Evolutionary conservation across 2,329 filamentous ascomycete species (phyloP), one percentile per base, ranked within the genome.

Genomic region (Trichoderma citrinoviride): DNA sequence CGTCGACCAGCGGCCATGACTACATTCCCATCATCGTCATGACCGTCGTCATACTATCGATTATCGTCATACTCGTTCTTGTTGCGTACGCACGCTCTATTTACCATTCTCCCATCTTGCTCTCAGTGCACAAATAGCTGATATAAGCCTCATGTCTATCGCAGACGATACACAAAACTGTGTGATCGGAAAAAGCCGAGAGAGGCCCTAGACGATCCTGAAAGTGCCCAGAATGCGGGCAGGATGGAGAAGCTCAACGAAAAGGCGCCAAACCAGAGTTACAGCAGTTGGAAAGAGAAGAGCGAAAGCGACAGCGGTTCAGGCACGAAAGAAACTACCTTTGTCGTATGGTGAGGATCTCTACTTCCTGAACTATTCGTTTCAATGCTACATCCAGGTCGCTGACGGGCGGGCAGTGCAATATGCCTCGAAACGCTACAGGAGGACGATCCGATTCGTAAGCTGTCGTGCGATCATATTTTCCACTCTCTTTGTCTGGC

Each of bases 401-500:
- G 7, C 50, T 60, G 41, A 65, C 19, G 29, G 7, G 10, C 33
- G 12, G 37, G 12, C 7, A 70, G 68, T 44, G 67, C 62, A 23
- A 68, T 70, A 50, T 70, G 69, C 25, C 60, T 70, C 5, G 69
- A 70, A 19, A 46, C 53, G 3, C 33, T 70, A 27, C 54, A 67
- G 19, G 60, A 66, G 17, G 53, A 61, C 2, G 68, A 70, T 47
- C 17, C 52, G 15, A 58, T 70, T 17, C 68, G 69, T 6, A 29
- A 55, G 37, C 41, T 70, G 12, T 56, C 64, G 17, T 70, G 69
- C 49, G 46, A 54, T 2, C 69, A 70, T 44, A 62, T 68, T 14
- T 70, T 69, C 41, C 69, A 70, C 55, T 64, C 69, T 6, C 41
- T 49, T 4, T 70, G 69, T 49, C 65, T 70, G 21, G 49, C 49